phyloP scores from a whole-genome alignment of 23 red algal species.

The Gracilariopsis chorda region DNA sequence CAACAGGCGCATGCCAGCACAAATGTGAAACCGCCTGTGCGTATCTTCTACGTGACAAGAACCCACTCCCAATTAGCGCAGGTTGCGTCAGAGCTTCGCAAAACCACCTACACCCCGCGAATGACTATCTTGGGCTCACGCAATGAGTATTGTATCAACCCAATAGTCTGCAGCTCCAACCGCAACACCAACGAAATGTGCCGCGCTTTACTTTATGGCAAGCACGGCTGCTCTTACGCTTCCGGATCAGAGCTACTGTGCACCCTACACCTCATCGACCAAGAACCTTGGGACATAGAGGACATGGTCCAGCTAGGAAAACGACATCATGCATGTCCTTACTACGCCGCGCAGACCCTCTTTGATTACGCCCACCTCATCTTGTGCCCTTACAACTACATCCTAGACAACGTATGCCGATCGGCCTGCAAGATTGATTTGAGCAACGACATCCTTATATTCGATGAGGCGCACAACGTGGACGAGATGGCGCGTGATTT shows the following conservation, averaged over 20 bases:
- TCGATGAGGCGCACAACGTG: constrained; percentile 98
- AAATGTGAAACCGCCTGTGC: constrained; percentile 49
- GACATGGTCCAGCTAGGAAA: constrained; percentile 70
- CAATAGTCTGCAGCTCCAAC: constrained; percentile 34
- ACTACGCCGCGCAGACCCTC: constrained; percentile 55
- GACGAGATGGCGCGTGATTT: constrained; percentile 68
- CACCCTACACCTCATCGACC: background rate
- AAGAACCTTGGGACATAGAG: constrained; percentile 79
- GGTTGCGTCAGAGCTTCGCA: constrained; percentile 76
- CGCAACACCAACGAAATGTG: constrained; percentile 62
- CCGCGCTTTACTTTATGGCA: constrained; percentile 21
- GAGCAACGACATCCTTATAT: constrained; percentile 85
- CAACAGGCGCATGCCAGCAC: background rate
- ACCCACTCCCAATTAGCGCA: constrained; percentile 94
- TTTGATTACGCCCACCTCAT: constrained; percentile 79
- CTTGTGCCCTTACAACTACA: constrained; percentile 97
- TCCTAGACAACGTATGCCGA: constrained; percentile 55
- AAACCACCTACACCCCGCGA: constrained; percentile 62
- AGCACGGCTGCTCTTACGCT: constrained; percentile 12
- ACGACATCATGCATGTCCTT: constrained; percentile 72
- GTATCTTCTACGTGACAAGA: constrained; percentile 89
- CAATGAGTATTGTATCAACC: constrained; percentile 89
- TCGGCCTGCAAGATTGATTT: constrained; percentile 63
- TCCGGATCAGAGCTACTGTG: constrained; percentile 23
- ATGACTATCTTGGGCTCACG: constrained; percentile 78